Evolutionary conservation across 805 yeast species (phyloP), one percentile per base, ranked within the genome.

Genomic region (Henningerozyma blattae): DNA sequence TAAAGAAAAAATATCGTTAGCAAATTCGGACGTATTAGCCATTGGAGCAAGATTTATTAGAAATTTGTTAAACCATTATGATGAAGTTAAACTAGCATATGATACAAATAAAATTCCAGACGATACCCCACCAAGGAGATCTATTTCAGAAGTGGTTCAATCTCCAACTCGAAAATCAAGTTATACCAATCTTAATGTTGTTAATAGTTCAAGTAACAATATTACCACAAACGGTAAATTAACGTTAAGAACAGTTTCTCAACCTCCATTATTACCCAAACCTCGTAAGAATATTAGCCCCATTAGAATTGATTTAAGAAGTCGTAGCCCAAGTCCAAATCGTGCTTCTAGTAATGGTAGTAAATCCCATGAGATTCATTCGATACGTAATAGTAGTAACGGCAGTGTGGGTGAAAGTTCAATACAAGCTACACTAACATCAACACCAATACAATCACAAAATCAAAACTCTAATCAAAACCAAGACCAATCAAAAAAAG

Each of bases 11-110:
- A 47, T 62, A 3, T 60, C 67, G 4, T 44, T 59, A 17, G 52
- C 52, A 35, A 67, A 64, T 38, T 62, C 65, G 28, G 75, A 74
- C 40, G 56, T 64, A 30, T 42, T 67, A 6, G 60, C 69, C 6
- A 62, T 77, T 14, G 73, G 77, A 1, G 61, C 65, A 17, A 58
- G 82, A 31, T 72, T 69, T 36, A 54, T 75, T 15, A 67, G 65
- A 35, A 74, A 70, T 38, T 42, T 77, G 5, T 45, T 78, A 27
- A 70, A 63, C 22, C 49, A 62, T 43, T 79, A 80, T 76, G 51
- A 46, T 2, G 41, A 43, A 4, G 52, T 70, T 10, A 32, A 41
- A 34, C 26, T 42, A 31, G 33, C 27, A 8, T 24, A 24, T 24
- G n/a, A 6, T 5, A 8, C 12, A 10, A 12, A 13, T 10, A 9